Percentiles rank a stretch among this genome's conserved stretches.
Conservation (phyloP, 192 early-diverging fungal genomes). For the Powellomyces hirtus region DNA sequence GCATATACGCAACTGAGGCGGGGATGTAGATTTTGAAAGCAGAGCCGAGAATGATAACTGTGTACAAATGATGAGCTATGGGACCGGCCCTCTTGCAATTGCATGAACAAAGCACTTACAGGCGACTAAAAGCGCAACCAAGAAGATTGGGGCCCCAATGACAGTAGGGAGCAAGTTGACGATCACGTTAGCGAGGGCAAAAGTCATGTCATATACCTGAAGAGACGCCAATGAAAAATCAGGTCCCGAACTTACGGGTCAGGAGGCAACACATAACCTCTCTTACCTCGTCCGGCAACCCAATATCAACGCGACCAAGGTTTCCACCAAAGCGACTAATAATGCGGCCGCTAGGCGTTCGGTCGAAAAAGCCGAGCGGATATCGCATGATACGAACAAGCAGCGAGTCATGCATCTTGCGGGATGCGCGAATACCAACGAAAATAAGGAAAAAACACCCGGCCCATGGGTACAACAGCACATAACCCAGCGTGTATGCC, state of each 20-base stretch:
- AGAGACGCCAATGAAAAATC: too few relatives aligned
- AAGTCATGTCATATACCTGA: conserved; percentile 4
- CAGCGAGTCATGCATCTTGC: conserved; percentile 20
- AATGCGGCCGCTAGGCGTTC: conserved; percentile 39
- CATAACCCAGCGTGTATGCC: background rate
- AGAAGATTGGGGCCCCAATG: conserved; percentile 30
- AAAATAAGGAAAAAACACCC: conserved; percentile 47
- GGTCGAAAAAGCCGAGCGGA: conserved; percentile 35
- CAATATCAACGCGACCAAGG: background rate
- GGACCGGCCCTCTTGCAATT: too few relatives aligned
- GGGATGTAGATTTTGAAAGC: background rate
- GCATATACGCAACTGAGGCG: background rate
- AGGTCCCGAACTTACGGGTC: too few relatives aligned
- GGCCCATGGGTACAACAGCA: conserved; percentile 41
- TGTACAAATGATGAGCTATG: too few relatives aligned
- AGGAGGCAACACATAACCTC: too few relatives aligned
- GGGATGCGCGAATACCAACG: conserved; percentile 26
- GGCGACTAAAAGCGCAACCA: too few relatives aligned
- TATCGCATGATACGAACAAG: conserved; percentile 13
- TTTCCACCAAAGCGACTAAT: conserved; percentile 24
- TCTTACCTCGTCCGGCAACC: too few relatives aligned
- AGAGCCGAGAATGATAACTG: too few relatives aligned
- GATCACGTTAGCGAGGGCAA: conserved; percentile 3
- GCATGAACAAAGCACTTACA: too few relatives aligned
- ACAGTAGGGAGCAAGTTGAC: conserved; percentile 36